These are phyloP conservation scores for Plasmopara halstedii DNA, from an alignment of 352 stramenopile species.

Conservation along the genomic window DNA sequence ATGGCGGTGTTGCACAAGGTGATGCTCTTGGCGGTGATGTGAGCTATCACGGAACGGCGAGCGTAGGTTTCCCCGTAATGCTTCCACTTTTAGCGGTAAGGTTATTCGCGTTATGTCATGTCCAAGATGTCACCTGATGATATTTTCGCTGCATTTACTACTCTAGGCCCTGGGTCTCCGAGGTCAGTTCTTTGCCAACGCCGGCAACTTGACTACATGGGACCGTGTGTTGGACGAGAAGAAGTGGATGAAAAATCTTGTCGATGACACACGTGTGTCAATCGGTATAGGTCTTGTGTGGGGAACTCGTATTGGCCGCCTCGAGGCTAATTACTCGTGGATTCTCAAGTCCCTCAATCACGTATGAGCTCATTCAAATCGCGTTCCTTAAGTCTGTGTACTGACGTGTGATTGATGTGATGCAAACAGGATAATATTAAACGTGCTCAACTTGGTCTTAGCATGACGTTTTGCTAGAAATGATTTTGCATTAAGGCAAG, in stretches of 20 bases:
- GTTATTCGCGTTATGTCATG: slow-evolving; percentile 1
- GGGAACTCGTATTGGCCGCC: slow-evolving; percentile 75
- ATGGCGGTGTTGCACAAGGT: slow-evolving; percentile 74
- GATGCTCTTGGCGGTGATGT: slow-evolving; percentile 86
- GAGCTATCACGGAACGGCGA: slow-evolving; percentile 80
- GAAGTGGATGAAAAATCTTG: slow-evolving; percentile 87
- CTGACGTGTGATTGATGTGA: neutral
- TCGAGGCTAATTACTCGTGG: slow-evolving; percentile 90
- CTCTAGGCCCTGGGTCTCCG: slow-evolving; percentile 72
- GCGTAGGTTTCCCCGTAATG: slow-evolving; percentile 81
- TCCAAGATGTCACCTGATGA: slow-evolving; percentile 4
- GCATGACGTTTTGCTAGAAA: slow-evolving; percentile 76
- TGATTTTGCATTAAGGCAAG: neutral
- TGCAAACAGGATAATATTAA: slow-evolving; percentile 77
- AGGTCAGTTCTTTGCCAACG: slow-evolving; percentile 86
- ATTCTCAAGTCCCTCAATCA: slow-evolving; percentile 76
- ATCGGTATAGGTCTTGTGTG: slow-evolving; percentile 84
- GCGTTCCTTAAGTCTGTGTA: neutral
- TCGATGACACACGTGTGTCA: slow-evolving; percentile 79
- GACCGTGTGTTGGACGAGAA: slow-evolving; percentile 75
- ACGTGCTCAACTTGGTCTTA: slow-evolving; percentile 74
- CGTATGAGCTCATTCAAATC: slow-evolving; percentile 29
- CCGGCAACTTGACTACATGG: slow-evolving; percentile 87
- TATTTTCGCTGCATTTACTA: neutral
- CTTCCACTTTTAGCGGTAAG: slow-evolving; percentile 74